A percentile compares a stretch with the other conserved stretches of the same genome.
Evolutionary conservation across 2,329 filamentous ascomycete species (phyloP).

Genomic region (Tolypocladium tundrense): DNA sequence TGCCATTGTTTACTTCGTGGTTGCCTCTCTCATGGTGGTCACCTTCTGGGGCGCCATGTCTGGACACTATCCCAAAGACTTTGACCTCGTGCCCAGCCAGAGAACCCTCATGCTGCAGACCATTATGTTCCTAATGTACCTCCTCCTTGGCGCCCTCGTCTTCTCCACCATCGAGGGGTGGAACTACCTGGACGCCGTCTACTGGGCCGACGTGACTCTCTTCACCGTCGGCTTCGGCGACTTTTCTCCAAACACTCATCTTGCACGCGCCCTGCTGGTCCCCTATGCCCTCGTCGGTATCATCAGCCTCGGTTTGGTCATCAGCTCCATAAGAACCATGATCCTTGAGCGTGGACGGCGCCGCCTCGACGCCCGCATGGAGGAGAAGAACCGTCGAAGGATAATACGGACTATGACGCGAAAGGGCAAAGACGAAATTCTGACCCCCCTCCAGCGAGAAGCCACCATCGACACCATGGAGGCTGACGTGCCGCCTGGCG

Average conservation of each 20-base stretch:
- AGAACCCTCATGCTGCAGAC: constrained; percentile 86
- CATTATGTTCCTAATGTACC: constrained; percentile 72
- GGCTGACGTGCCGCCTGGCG: constrained; percentile 17
- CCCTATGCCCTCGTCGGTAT: constrained; percentile 78
- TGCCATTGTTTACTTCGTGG: constrained; percentile 68
- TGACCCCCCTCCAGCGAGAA: constrained; percentile 34
- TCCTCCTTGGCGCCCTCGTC: constrained; percentile 65
- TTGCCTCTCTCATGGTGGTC: constrained; percentile 63
- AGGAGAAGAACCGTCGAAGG: constrained; percentile 46
- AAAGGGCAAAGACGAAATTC: constrained; percentile 34
- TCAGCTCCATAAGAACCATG: constrained; percentile 64
- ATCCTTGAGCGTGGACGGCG: constrained; percentile 47
- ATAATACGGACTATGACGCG: constrained; percentile 34
- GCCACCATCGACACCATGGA: constrained; percentile 3
- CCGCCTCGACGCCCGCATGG: constrained; percentile 44
- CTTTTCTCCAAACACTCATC: constrained; percentile 31
- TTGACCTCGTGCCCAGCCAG: constrained; percentile 68
- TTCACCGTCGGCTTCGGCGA: constrained; percentile 59
- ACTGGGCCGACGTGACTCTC: constrained; percentile 66
- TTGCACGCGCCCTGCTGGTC: constrained; percentile 63
- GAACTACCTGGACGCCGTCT: constrained; percentile 67
- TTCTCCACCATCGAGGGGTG: constrained; percentile 66
- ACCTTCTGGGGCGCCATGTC: constrained; percentile 68
- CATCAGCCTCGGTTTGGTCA: constrained; percentile 74
- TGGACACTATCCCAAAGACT: constrained; percentile 66